Evolutionary conservation across 208 protist species (phyloP), one percentile per base, ranked within the genome.

Genomic region (Herpetomonas tarakana): DNA sequence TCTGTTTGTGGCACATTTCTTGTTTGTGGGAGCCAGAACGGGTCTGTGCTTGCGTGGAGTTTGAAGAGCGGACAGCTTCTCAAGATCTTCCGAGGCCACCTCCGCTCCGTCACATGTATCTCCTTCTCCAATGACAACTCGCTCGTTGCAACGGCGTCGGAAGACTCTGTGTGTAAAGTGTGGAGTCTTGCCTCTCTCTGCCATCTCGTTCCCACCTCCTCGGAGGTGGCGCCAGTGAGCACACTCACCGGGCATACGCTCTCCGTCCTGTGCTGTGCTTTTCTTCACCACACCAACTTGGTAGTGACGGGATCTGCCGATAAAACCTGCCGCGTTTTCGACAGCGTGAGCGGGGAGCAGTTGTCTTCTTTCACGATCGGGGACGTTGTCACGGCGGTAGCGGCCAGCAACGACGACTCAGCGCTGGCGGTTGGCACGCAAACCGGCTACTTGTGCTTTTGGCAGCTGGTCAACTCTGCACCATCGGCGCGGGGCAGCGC

Each of bases 181-280:
- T 94, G 88, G 86, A 61, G 38, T 7, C 46, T 91, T 58, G 74
- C 3, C 31, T 71, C 0, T 62, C 88, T 68, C 69, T 68, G 6
- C 52, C 68, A 26, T 67, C 79, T 22, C 56, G 55, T 1, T 31
- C 56, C 26, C 59, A 73, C n/a, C 11, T 26, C 19, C 19, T 9
- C 39, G 6, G 70, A 76, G 18, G 62, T 74, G 0, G 25, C 63
- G 25, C 65, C 78, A 25, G 54, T 52, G 9, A 62, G 62, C 46
- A 54, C 79, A 39, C 92, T 92, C 58, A 77, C 77, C 38, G 79
- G 79, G 2, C 88, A 95, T 71, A 87, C 86, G 1, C 66, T 92
- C 4, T 47, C 56, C 25, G 88, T 91, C 9, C 74, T 74, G 56
- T 76, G 72, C 53, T 87, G 86, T 49, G 28, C 64, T 25, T 92